phyloP scores from a whole-genome alignment of 129 eudicot species.

The Saussurea involucrata region DNA sequence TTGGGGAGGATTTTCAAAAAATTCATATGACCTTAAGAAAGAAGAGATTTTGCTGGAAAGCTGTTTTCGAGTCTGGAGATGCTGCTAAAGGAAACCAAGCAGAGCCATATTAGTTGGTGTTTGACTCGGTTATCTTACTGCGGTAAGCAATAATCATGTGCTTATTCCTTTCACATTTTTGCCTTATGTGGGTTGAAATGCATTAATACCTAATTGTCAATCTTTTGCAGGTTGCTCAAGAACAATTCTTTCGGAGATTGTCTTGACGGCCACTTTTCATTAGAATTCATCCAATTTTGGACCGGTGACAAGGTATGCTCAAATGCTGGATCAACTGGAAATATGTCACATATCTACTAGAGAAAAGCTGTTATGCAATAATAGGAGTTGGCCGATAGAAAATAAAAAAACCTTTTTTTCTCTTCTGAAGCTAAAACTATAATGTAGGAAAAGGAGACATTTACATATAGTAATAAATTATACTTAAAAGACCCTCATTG shows the following conservation, averaged over 20 bases:
- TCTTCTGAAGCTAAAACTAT: background rate
- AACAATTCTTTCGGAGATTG: slow-evolving; percentile 60
- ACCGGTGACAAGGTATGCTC: slow-evolving; percentile 66
- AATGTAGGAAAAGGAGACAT: background rate
- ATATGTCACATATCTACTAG: background rate
- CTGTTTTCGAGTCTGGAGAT: slow-evolving; percentile 40
- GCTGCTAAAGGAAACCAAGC: slow-evolving; percentile 50
- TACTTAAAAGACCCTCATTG: background rate
- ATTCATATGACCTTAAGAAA: background rate
- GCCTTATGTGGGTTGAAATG: background rate
- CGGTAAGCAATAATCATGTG: slow-evolving; percentile 35
- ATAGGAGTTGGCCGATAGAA: background rate
- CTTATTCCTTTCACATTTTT: background rate
- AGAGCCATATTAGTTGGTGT: slow-evolving; percentile 73
- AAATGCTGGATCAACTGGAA: slow-evolving; percentile 16
- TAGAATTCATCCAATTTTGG: slow-evolving; percentile 73
- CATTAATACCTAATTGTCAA: background rate
- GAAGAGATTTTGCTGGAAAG: background rate
- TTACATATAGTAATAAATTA: background rate
- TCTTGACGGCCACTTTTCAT: slow-evolving; percentile 63
- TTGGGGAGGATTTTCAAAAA: background rate
- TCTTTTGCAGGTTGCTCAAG: slow-evolving; percentile 65
- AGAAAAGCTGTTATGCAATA: background rate
- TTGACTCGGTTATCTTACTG: slow-evolving; percentile 68
- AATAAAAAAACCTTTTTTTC: background rate